Base-by-base conservation (phyloP, 768 basidiomycete species). In the Wakefieldia striispora region DNA sequence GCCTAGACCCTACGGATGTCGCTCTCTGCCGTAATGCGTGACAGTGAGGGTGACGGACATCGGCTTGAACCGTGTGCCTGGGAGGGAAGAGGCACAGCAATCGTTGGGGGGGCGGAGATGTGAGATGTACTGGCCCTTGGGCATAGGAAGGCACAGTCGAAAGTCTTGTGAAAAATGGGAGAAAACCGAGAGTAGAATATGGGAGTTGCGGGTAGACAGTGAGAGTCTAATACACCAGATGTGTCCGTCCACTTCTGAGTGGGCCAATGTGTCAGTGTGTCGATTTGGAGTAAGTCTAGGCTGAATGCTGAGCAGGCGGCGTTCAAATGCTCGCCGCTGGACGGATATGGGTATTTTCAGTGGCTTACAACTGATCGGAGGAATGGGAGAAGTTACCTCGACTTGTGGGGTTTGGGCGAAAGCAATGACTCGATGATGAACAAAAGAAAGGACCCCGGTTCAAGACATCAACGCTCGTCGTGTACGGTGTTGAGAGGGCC, bases 21-120 rank as follows among this genome's bases (percentile, higher is more conserved):
- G 42, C 20, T 27, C 6, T 16, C 27, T 63, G 43, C 45, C 58
- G 61, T 61, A 46, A 61, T 31, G 14, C 26, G 35, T 43, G 33
- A 48, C 20, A 16, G 3, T 16, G 14, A 13, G 14, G 16, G 23
- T 49, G 26, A 34, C 35, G 8, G 20, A 21, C 29, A 13, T 33
- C 37, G 27, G 33, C n/a, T 17, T 12, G 23, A 23, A 26, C 10
- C 33, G 19, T 29, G 49, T 59, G n/a, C 50, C 50, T 52, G 45
- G 12, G 40, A 37, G 23, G 26, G 39, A 46, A 20, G 14, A 17
- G 16, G 31, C 61, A 63, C 51, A 51, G 61, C 60, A 47, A 50
- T 17, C 40, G 19, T 41, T 34, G 40, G 53, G 16, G 36, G 27
- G 12, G 35, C 21, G 43, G 24, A 29, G 14, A 43, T 14, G 9